Percentiles rank a stretch among this genome's conserved stretches.
phyloP scores from a whole-genome alignment of 164 flowering plant species.

The Hamamelis virginiana region DNA sequence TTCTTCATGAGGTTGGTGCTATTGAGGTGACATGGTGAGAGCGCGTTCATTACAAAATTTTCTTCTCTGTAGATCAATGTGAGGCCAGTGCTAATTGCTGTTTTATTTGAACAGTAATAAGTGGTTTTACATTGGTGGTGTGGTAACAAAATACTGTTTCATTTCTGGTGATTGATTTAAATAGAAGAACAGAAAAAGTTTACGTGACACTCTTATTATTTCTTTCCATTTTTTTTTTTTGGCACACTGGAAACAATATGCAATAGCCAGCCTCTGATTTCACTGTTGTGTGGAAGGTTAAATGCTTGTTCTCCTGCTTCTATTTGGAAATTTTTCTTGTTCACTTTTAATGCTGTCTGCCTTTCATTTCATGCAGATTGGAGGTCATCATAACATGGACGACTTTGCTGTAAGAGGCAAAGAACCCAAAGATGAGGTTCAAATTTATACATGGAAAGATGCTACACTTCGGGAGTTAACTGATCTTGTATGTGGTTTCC shows the following conservation, averaged over 20 bases:
- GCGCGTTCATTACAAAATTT: no score
- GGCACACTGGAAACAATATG: no score
- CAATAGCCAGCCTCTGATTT: neutral
- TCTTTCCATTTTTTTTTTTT: no score
- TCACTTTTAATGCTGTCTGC: neutral
- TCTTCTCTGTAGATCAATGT: no score
- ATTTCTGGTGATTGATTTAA: no score
- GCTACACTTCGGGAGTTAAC: conserved; percentile 95
- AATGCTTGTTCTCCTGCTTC: neutral
- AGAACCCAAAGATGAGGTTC: conserved; percentile 96
- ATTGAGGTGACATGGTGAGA: no score
- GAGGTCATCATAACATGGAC: conserved; percentile 73
- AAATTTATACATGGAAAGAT: conserved; percentile 98
- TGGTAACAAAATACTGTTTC: neutral
- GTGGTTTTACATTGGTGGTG: neutral
- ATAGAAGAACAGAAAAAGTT: no score
- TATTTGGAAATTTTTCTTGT: neutral
- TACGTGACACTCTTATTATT: no score
- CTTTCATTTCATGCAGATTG: conserved; percentile 43
- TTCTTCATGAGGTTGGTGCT: neutral
- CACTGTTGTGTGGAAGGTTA: no score
- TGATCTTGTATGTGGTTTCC: conserved; percentile 60
- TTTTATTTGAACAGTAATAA: no score
- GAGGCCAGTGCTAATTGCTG: no score
- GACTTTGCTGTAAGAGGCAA: conserved; percentile 91